A percentile compares a stretch with the other conserved stretches of the same genome.
These are phyloP conservation scores for Melanomma pulvis-pyrius DNA, from an alignment of 495 filamentous ascomycete species.

Conservation along the genomic window DNA sequence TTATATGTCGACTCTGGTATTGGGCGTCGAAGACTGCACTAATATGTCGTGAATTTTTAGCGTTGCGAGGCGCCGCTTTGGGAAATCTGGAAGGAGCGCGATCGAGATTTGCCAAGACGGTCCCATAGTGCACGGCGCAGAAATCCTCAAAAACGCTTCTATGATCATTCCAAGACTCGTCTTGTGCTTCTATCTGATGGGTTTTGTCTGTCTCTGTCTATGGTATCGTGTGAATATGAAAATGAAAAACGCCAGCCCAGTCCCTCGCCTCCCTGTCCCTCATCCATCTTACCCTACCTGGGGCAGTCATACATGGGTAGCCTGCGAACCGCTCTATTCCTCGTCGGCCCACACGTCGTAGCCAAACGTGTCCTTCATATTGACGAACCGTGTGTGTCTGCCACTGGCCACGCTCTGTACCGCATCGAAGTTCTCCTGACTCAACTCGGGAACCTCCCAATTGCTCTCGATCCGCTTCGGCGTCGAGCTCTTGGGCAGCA, in stretches of 20 bases:
- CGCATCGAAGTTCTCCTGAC: constrained; percentile 58
- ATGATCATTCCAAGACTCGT: not conserved
- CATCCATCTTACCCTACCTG: no score
- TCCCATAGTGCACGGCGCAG: not conserved
- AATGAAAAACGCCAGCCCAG: no score
- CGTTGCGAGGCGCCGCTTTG: not conserved
- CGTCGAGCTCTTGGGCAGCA: constrained; percentile 65
- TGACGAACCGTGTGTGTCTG: constrained; percentile 70
- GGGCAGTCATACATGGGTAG: not conserved
- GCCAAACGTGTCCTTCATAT: constrained; percentile 75
- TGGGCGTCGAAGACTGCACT: constrained; percentile 22
- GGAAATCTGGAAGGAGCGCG: not conserved
- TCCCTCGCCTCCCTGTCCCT: no score
- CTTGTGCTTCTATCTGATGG: not conserved
- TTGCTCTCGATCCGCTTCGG: constrained; percentile 61
- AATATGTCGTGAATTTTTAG: constrained; percentile 32
- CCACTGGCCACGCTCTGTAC: constrained; percentile 63
- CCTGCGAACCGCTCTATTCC: not conserved
- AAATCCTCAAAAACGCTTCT: not conserved
- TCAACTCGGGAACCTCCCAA: constrained; percentile 55
- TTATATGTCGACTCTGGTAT: not conserved
- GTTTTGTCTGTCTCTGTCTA: not conserved
- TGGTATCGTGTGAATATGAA: not conserved
- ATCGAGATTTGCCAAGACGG: not conserved
- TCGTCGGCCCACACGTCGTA: constrained; percentile 46